A percentile compares a stretch with the other conserved stretches of the same genome.
Conservation (phyloP, 78 protist species). For the Dictyostelium firmibasis region DNA sequence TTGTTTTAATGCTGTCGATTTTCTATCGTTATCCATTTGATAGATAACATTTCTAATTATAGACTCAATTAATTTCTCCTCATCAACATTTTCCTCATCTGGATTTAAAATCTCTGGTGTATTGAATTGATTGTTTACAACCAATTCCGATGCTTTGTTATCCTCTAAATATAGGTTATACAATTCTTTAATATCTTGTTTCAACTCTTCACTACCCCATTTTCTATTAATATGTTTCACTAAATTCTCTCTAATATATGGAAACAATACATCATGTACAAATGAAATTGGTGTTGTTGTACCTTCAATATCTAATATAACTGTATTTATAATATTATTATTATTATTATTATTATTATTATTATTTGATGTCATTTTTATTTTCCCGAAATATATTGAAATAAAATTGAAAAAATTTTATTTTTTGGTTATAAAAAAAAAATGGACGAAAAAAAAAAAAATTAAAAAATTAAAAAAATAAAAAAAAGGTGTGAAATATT, state of each 20-base stretch:
- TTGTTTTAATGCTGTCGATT: constrained; percentile 86
- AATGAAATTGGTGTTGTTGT: constrained; percentile 94
- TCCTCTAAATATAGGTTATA: constrained; percentile 2
- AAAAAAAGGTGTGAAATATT: too few relatives aligned
- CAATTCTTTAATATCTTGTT: constrained; percentile 39
- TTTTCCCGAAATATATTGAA: background rate
- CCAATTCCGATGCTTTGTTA: background rate
- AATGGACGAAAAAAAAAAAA: constrained; percentile 7
- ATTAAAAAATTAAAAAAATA: background rate
- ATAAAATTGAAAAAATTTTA: background rate
- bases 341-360: background rate
- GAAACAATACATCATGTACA: constrained; percentile 89
- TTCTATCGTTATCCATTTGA: constrained; percentile 85
- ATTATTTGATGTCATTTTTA: background rate
- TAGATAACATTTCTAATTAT: constrained; percentile 12
- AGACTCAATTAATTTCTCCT: background rate
- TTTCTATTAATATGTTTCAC: constrained; percentile 2
- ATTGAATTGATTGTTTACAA: background rate
- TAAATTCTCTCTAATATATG: constrained; percentile 66
- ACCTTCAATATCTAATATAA: constrained; percentile 84
- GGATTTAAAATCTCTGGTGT: background rate
- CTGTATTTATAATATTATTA: background rate
- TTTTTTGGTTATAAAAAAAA: background rate
- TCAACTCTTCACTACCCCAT: background rate
- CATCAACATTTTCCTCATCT: background rate